Conservation (phyloP, 805 yeast genomes). For the Nakazawaea anatomiae region DNA sequence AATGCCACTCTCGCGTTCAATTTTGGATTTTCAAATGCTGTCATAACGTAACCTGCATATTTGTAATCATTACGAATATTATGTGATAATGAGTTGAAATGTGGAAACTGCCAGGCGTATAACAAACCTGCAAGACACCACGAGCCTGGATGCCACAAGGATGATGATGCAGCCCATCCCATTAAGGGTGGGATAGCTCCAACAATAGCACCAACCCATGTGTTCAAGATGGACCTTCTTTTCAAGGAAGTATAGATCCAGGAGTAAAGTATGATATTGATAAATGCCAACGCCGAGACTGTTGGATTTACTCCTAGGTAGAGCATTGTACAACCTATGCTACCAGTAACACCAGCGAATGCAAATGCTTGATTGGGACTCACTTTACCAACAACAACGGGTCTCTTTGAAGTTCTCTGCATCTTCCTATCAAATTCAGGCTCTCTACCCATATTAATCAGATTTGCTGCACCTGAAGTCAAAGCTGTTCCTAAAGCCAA, state of each 20-base stretch:
- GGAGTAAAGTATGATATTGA: slow-evolving; percentile 77
- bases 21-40: slow-evolving; percentile 88
- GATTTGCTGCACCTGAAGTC: slow-evolving; percentile 91
- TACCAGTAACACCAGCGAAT: slow-evolving; percentile 75
- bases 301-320: slow-evolving; percentile 80
- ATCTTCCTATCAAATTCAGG: slow-evolving; percentile 82
- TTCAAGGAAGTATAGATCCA: slow-evolving; percentile 91
- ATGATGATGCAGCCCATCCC: slow-evolving; percentile 97
- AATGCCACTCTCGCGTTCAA: slow-evolving; percentile 91
- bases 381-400: slow-evolving; percentile 80
- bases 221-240: slow-evolving; percentile 76
- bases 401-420: slow-evolving; percentile 85
- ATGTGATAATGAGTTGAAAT: slow-evolving; percentile 88
- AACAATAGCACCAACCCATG: slow-evolving; percentile 99
- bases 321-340: slow-evolving; percentile 61
- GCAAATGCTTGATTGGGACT: slow-evolving; percentile 70
- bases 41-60: slow-evolving; percentile 95
- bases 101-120: slow-evolving; percentile 99
- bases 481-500: slow-evolving; percentile 82
- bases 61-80: slow-evolving; percentile 83
- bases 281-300: slow-evolving; percentile 75
- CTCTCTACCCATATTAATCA: slow-evolving; percentile 95
- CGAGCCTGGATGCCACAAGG: slow-evolving; percentile 80
- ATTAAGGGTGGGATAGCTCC: slow-evolving; percentile 98
- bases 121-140: slow-evolving; percentile 89